Conservation (phyloP, 257 asterid species). For the Solanum appendiculatum region DNA sequence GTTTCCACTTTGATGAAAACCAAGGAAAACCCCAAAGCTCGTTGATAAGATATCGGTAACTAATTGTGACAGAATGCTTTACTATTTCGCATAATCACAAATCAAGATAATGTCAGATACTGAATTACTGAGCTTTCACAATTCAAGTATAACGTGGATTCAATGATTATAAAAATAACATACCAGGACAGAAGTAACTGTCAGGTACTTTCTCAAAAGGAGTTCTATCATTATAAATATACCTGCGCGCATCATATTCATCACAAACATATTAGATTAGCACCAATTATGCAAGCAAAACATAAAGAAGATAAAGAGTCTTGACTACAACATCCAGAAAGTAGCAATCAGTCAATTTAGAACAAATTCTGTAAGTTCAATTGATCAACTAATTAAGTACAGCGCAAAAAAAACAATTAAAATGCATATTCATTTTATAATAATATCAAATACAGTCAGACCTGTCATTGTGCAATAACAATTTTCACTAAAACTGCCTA, state of each 20-base stretch:
- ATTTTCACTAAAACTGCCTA: not conserved
- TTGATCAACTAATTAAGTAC: not conserved
- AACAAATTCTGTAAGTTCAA: not conserved
- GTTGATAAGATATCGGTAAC: not conserved
- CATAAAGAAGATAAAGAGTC: not conserved
- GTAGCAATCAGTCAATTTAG: not conserved
- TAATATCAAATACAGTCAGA: no score
- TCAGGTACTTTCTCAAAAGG: slow-evolving; percentile 94
- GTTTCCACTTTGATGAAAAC: not conserved
- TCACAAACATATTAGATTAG: not conserved
- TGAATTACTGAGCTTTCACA: not conserved
- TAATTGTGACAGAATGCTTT: not conserved
- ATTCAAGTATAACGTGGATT: no score
- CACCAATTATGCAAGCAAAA: not conserved
- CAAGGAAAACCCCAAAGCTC: not conserved
- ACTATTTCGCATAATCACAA: not conserved
- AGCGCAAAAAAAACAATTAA: no score
- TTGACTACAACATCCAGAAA: not conserved
- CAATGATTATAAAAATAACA: not conserved
- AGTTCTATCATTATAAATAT: slow-evolving; percentile 71
- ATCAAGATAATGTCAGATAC: not conserved
- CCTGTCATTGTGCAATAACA: no score
- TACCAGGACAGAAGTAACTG: slow-evolving; percentile 85
- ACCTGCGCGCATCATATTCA: slow-evolving; percentile 39
- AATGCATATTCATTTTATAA: no score